A percentile compares a stretch with the other conserved stretches of the same genome.
Evolutionary conservation across 495 filamentous ascomycete genomes (phyloP).

Genomic region (Stereocaulon alpinum): DNA sequence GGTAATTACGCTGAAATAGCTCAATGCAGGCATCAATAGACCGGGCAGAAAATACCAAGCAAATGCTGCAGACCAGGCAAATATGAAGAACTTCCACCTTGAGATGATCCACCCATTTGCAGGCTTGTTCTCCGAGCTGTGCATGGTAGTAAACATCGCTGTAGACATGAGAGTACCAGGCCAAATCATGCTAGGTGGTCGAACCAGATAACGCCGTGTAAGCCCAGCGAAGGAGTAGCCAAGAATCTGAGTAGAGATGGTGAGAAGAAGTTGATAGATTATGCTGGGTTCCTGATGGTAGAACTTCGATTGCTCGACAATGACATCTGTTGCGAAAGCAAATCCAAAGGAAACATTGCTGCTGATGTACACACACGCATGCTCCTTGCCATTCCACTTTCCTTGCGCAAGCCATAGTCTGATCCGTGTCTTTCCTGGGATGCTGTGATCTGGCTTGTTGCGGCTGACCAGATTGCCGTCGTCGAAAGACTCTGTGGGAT

Average conservation of each 20-base stretch:
- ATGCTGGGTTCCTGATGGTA: conserved; percentile 69
- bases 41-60: conserved; percentile 80
- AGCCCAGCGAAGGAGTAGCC: conserved; percentile 78
- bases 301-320: conserved; percentile 79
- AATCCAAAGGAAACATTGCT: conserved; percentile 89
- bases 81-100: conserved; percentile 72
- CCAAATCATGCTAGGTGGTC: conserved; percentile 87
- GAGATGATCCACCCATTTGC: conserved; percentile 81
- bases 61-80: conserved; percentile 54
- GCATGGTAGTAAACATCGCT: conserved; percentile 75
- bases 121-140: conserved; percentile 67
- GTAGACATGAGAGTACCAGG: conserved; percentile 79
- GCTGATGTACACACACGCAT: conserved; percentile 77
- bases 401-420: conserved; percentile 69
- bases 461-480: conserved; percentile 31
- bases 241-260: conserved; percentile 73
- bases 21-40: conserved; percentile 73
- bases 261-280: conserved; percentile 69
- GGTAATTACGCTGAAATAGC: conserved; percentile 82
- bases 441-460: background rate
- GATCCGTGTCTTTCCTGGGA: conserved; percentile 12
- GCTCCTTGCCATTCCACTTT: conserved; percentile 77
- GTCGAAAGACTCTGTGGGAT: conserved; percentile 51
- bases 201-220: conserved; percentile 66
- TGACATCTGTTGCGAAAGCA: conserved; percentile 69